phyloP scores from a whole-genome alignment of 257 asterid genomes.

The Plantago major region DNA sequence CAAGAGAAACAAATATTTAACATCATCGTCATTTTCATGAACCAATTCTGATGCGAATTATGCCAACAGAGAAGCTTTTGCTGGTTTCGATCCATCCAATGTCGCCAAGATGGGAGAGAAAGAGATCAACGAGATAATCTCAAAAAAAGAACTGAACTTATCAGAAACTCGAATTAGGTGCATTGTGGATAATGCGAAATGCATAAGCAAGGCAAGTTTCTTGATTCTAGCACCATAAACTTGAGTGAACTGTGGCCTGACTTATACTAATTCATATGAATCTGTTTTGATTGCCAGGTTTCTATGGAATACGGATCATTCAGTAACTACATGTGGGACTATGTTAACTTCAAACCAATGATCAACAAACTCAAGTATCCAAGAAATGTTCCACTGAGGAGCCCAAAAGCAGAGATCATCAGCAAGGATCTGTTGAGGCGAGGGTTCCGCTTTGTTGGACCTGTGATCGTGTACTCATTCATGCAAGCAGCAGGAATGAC shows the following conservation, averaged over 20 bases:
- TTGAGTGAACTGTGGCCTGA: not conserved
- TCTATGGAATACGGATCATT: constrained; percentile 76
- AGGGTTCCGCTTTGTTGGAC: constrained; percentile 88
- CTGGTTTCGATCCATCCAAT: constrained; percentile 54
- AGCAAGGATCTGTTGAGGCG: constrained; percentile 78
- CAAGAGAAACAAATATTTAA: not conserved
- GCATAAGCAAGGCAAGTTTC: constrained; percentile 63
- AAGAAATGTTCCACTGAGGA: constrained; percentile 76
- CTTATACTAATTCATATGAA: not conserved
- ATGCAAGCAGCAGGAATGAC: constrained; percentile 92
- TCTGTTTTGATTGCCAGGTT: constrained; percentile 31
- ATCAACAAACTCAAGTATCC: constrained; percentile 64
- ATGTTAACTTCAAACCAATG: constrained; percentile 68
- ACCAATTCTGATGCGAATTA: not conserved
- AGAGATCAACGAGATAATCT: constrained; percentile 47
- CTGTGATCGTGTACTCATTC: constrained; percentile 78
- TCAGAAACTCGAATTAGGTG: constrained; percentile 74
- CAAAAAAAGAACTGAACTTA: constrained; percentile 51
- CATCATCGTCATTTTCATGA: not conserved
- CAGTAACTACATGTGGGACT: constrained; percentile 79
- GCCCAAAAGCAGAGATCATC: constrained; percentile 76
- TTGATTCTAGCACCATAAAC: not conserved
- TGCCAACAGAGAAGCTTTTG: constrained; percentile 54
- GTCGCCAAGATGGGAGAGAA: constrained; percentile 82
- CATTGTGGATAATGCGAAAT: constrained; percentile 83